Conservation (phyloP, 441 rosid species). For the Erodium trifolium region DNA sequence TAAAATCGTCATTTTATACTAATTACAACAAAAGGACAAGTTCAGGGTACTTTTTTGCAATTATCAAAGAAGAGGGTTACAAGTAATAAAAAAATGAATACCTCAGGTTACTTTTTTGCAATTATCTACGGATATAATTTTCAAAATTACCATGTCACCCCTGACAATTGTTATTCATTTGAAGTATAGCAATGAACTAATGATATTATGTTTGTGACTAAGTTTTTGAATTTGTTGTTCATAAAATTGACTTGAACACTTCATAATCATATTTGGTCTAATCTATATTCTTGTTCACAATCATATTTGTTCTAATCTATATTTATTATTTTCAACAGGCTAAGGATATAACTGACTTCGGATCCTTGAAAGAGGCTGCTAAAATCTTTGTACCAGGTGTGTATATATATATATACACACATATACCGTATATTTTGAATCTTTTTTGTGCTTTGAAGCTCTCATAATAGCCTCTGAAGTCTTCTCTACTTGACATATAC, state of each 20-base stretch:
- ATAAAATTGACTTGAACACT: background rate
- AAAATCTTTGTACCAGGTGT: conserved; percentile 78
- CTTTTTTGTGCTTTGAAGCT: too few species aligned
- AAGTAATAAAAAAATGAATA: too few species aligned
- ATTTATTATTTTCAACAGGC: conserved; percentile 43
- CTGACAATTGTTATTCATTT: background rate
- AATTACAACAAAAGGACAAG: too few species aligned
- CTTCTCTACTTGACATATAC: background rate
- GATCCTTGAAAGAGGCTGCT: conserved; percentile 76
- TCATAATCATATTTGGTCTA: background rate
- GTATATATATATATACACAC: background rate
- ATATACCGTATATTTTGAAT: too few species aligned
- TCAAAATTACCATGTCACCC: background rate
- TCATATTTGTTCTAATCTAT: too few species aligned
- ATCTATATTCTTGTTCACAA: background rate
- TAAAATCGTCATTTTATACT: too few species aligned
- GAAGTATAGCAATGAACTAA: background rate
- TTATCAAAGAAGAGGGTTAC: too few species aligned
- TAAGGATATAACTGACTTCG: conserved; percentile 65
- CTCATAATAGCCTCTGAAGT: too few species aligned
- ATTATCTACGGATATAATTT: background rate
- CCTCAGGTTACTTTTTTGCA: too few species aligned
- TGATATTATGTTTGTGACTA: background rate
- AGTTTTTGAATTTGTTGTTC: too few species aligned
- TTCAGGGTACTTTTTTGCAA: too few species aligned